Conservation (phyloP, 1,284 basidiomycete genomes). For the Puccinia polysora region DNA sequence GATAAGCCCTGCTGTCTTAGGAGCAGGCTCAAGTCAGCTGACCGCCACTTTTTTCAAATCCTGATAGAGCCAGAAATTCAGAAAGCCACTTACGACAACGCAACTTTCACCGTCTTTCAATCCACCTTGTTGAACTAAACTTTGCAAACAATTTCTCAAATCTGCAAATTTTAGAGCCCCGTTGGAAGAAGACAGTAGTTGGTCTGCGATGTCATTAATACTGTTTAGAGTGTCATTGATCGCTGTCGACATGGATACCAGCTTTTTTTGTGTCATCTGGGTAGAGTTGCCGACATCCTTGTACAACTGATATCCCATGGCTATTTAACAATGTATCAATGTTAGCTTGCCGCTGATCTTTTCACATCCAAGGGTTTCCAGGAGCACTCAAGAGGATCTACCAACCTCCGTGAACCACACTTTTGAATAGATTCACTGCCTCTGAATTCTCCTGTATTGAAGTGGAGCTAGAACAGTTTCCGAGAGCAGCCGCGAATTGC, state of each 20-base stretch:
- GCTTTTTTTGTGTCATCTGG: slow-evolving; percentile 7
- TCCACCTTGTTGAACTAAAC: slow-evolving; percentile 36
- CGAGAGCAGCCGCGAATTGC: slow-evolving; percentile 20
- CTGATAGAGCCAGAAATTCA: not conserved
- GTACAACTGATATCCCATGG: slow-evolving; percentile 38
- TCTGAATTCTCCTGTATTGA: slow-evolving; percentile 7
- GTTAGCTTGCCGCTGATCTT: not conserved
- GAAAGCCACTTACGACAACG: slow-evolving; percentile 39
- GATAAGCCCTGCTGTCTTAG: slow-evolving; percentile 37
- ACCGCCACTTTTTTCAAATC: not conserved
- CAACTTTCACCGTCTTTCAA: slow-evolving; percentile 38
- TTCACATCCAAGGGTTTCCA: not conserved
- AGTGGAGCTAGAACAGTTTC: slow-evolving; percentile 7
- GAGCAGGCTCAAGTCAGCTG: not conserved
- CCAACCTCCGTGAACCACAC: slow-evolving; percentile 36
- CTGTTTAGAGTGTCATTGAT: slow-evolving; percentile 43
- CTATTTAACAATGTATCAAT: not conserved
- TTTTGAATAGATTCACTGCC: slow-evolving; percentile 29
- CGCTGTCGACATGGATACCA: slow-evolving; percentile 36
- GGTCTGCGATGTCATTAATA: slow-evolving; percentile 29
- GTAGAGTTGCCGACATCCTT: slow-evolving; percentile 23
- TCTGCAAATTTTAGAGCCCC: slow-evolving; percentile 34
- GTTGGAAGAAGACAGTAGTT: slow-evolving; percentile 32
- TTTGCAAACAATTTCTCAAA: slow-evolving; percentile 29
- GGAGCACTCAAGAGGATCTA: not conserved